A percentile compares a stretch with the other conserved stretches of the same genome.
phyloP scores from a whole-genome alignment of 2,329 filamentous ascomycete genomes.

The Diaporthe capsici region DNA sequence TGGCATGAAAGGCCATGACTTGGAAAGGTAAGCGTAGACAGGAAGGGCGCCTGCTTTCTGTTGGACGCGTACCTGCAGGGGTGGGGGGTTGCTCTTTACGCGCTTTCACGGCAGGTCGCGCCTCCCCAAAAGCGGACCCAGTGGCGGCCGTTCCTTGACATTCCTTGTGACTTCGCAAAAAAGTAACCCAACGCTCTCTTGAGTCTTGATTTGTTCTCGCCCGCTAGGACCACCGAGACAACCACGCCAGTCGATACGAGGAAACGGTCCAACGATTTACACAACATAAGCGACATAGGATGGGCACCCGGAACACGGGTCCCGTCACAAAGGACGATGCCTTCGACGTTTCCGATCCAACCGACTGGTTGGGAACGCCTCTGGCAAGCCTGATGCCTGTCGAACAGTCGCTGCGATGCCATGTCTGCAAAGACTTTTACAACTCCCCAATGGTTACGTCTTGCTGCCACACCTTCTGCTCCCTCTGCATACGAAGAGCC shows the following conservation, averaged over 20 bases:
- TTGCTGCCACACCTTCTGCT: slow-evolving; percentile 97
- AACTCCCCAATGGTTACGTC: slow-evolving; percentile 94
- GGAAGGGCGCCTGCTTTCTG: background rate
- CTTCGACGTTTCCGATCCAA: slow-evolving; percentile 64
- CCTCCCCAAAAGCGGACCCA: slow-evolving; percentile 31
- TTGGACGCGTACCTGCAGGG: slow-evolving; percentile 25
- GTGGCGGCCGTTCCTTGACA: background rate
- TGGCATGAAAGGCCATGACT: background rate
- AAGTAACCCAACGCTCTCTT: background rate
- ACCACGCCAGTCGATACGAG: background rate
- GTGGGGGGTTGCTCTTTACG: slow-evolving; percentile 24
- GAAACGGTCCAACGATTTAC: background rate
- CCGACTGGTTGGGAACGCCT: slow-evolving; percentile 84
- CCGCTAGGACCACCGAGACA: too few relatives aligned
- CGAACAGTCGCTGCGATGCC: slow-evolving; percentile 90
- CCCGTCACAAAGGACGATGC: slow-evolving; percentile 40
- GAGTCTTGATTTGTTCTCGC: background rate
- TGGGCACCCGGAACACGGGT: slow-evolving; percentile 32
- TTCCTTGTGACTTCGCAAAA: slow-evolving; percentile 8
- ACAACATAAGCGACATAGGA: background rate
- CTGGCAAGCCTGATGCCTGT: slow-evolving; percentile 77
- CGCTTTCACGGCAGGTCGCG: slow-evolving; percentile 28
- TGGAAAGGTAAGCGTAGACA: background rate
- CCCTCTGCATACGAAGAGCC: slow-evolving; percentile 90
- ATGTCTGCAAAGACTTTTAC: slow-evolving; percentile 99